phyloP scores from a whole-genome alignment of 2,329 filamentous ascomycete genomes.

The Allantophomopsis cytisporea region DNA sequence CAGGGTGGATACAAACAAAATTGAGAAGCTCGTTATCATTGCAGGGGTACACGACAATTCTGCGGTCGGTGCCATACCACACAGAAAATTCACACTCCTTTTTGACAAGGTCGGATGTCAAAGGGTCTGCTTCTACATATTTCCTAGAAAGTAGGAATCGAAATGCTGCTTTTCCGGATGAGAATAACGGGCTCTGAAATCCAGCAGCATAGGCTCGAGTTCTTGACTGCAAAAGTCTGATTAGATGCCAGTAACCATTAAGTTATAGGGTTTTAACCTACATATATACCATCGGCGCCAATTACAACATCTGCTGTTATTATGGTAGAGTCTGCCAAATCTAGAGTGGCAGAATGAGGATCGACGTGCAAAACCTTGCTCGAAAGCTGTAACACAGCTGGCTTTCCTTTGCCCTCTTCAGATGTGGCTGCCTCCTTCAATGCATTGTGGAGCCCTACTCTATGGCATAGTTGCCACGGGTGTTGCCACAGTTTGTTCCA shows the following conservation, averaged over 20 bases:
- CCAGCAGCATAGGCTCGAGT: too few relatives aligned
- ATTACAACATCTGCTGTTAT: conserved; percentile 34
- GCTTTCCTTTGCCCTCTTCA: conserved; percentile 18
- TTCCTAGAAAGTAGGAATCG: conserved; percentile 9
- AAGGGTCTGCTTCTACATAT: conserved; percentile 18
- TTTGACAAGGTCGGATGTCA: conserved; percentile 19
- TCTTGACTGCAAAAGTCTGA: too few relatives aligned
- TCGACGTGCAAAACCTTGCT: conserved; percentile 30
- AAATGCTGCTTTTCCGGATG: conserved; percentile 10
- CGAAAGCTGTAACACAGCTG: conserved; percentile 24
- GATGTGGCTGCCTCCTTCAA: conserved; percentile 32
- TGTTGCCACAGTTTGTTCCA: conserved; percentile 30
- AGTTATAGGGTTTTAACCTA: too few relatives aligned
- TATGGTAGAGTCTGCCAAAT: conserved; percentile 27
- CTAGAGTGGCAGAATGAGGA: conserved; percentile 23
- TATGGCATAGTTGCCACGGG: conserved; percentile 38
- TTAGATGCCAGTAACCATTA: too few relatives aligned
- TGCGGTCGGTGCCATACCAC: conserved; percentile 27
- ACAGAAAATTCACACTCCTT: conserved; percentile 19
- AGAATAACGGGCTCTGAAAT: too few relatives aligned
- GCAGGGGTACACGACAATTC: conserved; percentile 33
- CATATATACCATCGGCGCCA: conserved; percentile 39
- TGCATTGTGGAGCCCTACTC: conserved; percentile 34
- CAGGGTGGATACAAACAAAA: conserved; percentile 37
- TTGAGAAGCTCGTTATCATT: conserved; percentile 28